Percentiles rank a stretch among this genome's conserved stretches.
Conservation (phyloP, 305 asterid genomes). For the Salvia sclarea region DNA sequence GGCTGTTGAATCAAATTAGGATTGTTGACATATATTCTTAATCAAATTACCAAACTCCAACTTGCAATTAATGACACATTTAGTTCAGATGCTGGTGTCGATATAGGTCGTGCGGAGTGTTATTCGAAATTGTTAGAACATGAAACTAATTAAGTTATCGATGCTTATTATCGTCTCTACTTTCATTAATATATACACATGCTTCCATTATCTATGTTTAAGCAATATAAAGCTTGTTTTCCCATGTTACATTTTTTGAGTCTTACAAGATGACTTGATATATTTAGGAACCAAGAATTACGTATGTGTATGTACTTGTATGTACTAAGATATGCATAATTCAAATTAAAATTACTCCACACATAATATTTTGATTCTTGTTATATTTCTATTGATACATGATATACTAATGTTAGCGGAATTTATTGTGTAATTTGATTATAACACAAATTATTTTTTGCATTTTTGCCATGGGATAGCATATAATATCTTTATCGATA, state of each 20-base stretch:
- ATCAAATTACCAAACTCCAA: conserved; percentile 25
- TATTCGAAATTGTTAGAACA: conserved; percentile 23
- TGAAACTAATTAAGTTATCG: conserved; percentile 21
- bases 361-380: neutral
- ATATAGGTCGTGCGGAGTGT: neutral
- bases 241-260: conserved; percentile 33
- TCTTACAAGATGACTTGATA: conserved; percentile 8
- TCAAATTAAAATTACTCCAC: neutral
- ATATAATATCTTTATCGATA: neutral
- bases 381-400: neutral
- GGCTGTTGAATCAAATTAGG: conserved; percentile 41
- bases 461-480: neutral
- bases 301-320: neutral
- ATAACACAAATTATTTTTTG: neutral
- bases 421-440: too few relatives aligned
- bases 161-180: conserved; percentile 28
- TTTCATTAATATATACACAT: conserved; percentile 34
- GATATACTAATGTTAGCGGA: neutral
- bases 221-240: conserved; percentile 31
- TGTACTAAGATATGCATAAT: neutral
- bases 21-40: conserved; percentile 14
- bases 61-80: conserved; percentile 27
- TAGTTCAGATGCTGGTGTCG: conserved; percentile 33
- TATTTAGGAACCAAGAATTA: neutral
- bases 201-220: conserved; percentile 31